Evolutionary conservation across 140 eudicot species (phyloP).

Genomic region (Cichorium intybus): DNA sequence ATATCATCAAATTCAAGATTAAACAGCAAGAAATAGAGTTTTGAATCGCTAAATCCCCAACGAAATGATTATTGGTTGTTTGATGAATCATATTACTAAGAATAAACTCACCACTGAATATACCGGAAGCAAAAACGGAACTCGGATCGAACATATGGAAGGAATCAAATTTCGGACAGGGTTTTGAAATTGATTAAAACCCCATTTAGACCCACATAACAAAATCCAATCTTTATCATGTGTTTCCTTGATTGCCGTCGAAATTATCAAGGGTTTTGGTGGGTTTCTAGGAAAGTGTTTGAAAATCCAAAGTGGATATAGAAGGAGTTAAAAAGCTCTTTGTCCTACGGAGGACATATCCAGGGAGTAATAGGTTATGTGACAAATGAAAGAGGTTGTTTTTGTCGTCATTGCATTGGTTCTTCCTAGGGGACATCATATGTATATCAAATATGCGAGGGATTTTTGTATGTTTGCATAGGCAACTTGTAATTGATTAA

Average conservation of each 20-base stretch:
- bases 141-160: constrained; percentile 2
- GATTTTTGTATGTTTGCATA: background rate
- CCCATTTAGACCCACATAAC: constrained; percentile 21
- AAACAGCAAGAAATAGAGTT: constrained; percentile 6
- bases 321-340: constrained; percentile 26
- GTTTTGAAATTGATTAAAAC: constrained; percentile 31
- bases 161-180: constrained; percentile 29
- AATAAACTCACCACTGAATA: constrained; percentile 28
- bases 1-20: background rate
- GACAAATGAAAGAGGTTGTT: constrained; percentile 41
- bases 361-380: constrained; percentile 25
- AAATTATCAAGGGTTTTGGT: constrained; percentile 24
- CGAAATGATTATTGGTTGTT: no score
- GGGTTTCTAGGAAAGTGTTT: constrained; percentile 16
- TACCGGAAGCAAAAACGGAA: constrained; percentile 9
- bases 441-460: constrained; percentile 29
- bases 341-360: constrained; percentile 43
- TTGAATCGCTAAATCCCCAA: background rate
- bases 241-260: constrained; percentile 6
- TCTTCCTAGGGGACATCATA: constrained; percentile 41
- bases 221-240: constrained; percentile 17
- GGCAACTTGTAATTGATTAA: constrained; percentile 8
- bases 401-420: constrained; percentile 47
- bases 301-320: constrained; percentile 17
- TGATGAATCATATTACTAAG: no score